Evolutionary conservation across 1,284 basidiomycete genomes (phyloP).

Genomic region (Fomitiporia mediterranea): DNA sequence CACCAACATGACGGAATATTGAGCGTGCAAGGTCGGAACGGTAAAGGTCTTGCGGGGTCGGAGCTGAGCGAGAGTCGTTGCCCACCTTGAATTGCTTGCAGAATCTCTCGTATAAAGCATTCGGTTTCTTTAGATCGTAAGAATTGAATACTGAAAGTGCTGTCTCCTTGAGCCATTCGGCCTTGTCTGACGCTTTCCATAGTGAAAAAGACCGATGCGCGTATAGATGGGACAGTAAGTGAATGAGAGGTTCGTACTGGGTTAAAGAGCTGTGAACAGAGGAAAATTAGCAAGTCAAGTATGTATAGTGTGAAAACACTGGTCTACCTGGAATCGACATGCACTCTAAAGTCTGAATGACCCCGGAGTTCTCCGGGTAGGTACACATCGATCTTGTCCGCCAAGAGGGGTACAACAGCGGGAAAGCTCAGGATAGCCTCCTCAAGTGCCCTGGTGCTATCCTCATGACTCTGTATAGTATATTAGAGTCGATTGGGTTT

Average conservation of each 20-base stretch:
- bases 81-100: constrained; percentile 35
- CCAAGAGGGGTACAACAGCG: constrained; percentile 71
- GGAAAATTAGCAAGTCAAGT: constrained; percentile 27
- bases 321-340: constrained; percentile 58
- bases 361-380: constrained; percentile 55
- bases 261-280: constrained; percentile 19
- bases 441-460: constrained; percentile 60
- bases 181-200: constrained; percentile 73
- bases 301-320: constrained; percentile 11
- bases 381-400: constrained; percentile 75
- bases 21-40: constrained; percentile 39
- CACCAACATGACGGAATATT: constrained; percentile 71
- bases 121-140: constrained; percentile 31
- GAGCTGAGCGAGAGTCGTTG: constrained; percentile 27
- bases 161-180: constrained; percentile 66
- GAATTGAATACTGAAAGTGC: constrained; percentile 38
- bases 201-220: constrained; percentile 67
- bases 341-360: constrained; percentile 62
- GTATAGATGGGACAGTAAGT: constrained; percentile 83
- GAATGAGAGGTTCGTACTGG: constrained; percentile 41
- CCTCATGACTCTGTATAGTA: constrained; percentile 42
- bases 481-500: constrained; percentile 5
- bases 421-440: constrained; percentile 78
- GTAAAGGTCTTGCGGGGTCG: not conserved
- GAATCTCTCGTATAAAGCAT: constrained; percentile 38